Conservation (phyloP, 192 early-diverging fungal species). For the Pilobolus umbonatus region DNA sequence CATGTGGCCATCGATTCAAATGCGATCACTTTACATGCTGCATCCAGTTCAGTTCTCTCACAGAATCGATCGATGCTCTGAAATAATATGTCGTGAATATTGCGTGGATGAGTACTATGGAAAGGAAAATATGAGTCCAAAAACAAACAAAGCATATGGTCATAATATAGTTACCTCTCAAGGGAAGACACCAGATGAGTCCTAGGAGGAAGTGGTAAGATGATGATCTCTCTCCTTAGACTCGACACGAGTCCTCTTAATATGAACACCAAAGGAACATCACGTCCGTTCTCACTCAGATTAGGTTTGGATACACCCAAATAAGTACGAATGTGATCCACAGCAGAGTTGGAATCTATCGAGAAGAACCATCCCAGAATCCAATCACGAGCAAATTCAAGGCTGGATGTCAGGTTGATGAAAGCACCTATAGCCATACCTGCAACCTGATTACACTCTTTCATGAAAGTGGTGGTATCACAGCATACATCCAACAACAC, state of each 20-base stretch:
- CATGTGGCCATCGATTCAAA: slow-evolving; percentile 74
- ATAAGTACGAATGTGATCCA: neutral
- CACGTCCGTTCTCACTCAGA: slow-evolving; percentile 3
- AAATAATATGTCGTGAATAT: slow-evolving; percentile 58
- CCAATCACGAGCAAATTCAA: slow-evolving; percentile 13
- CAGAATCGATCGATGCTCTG: slow-evolving; percentile 58
- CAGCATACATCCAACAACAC: slow-evolving; percentile 19
- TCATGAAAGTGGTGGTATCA: slow-evolving; percentile 16
- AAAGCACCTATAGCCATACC: slow-evolving; percentile 36
- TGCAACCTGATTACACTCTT: slow-evolving; percentile 37
- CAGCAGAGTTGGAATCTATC: neutral
- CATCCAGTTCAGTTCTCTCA: slow-evolving; percentile 54
- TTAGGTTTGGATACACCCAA: slow-evolving; percentile 4
- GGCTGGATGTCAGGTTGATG: slow-evolving; percentile 19
- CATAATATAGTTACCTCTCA: slow-evolving; percentile 8
- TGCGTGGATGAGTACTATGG: neutral
- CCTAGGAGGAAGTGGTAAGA: slow-evolving; percentile 22
- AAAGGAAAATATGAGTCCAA: neutral
- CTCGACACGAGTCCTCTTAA: slow-evolving; percentile 46
- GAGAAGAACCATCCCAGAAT: slow-evolving; percentile 29
- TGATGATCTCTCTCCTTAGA: slow-evolving; percentile 33
- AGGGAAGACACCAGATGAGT: neutral
- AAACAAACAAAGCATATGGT: neutral
- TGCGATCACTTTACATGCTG: slow-evolving; percentile 61
- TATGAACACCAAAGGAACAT: slow-evolving; percentile 37